Base-by-base conservation (phyloP, 345 rosid species). In the Arabidopsis arenosa region DNA sequence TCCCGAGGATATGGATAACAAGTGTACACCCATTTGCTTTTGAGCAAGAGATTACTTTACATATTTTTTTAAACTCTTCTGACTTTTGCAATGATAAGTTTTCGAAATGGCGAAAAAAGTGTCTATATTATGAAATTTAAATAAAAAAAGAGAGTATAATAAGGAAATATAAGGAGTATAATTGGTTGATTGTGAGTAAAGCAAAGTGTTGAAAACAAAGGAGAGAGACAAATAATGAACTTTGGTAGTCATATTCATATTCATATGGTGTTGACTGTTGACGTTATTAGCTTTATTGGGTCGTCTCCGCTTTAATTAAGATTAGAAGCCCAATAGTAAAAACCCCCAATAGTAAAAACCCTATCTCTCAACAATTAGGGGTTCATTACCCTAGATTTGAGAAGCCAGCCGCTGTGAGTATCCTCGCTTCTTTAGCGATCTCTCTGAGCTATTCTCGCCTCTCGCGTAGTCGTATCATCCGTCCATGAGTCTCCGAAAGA, bases 141-240 rank as follows among this genome's bases (percentile, higher is more conserved):
- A n/a, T n/a, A 35, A 3, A 15, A 17, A 35, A 9, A 61, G 21
- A 30, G 0, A 41, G 5, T 10, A 70, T 14, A 36, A 9, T 21
- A 61, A 58, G 12, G 48, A 39, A 70, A 7, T 6, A 7, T 41
- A 62, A 23, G 5, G 30, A 45, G 43, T 53, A 61, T 26, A 60
- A 36, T 39, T 47, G 72, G 28, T 55, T 18, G 21, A 18, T 18
- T 18, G 21, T 18, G 21, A 18, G 21, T 18, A 18, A 18, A 18
- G 21, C 21, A 56, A 70, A 77, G 72, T 28, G 28, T 36, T 36
- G 10, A 21, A 36, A 63, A 35, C 15, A 67, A 51, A 60, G 41
- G 21, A 18, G 53, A 61, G 12, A 57, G 63, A 33, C 23, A 17
- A 55, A 65, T 33, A 55, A 65, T 41, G 48, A 44, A 33, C 30